Percentiles rank a stretch among this genome's conserved stretches.
Evolutionary conservation across 371 early-diverging fungal species (phyloP).

Genomic region (Apophysomyces variabilis): DNA sequence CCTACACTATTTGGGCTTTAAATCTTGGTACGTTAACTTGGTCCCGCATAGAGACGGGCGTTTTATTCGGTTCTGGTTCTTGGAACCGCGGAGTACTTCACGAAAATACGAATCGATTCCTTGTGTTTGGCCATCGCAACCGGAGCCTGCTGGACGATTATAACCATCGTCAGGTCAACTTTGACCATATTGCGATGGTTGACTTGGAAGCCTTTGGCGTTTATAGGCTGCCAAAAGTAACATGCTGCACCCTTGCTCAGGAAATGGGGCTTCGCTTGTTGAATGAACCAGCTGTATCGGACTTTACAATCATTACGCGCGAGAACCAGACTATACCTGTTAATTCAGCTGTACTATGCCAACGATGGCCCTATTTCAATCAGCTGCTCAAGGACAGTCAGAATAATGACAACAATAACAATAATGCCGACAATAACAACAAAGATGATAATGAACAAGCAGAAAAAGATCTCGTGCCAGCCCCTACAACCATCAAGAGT

Average conservation of each 20-base stretch:
- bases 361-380: slow-evolving; percentile 72
- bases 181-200: slow-evolving; percentile 66
- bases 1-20: slow-evolving; percentile 74
- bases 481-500: slow-evolving; percentile 16
- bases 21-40: slow-evolving; percentile 64
- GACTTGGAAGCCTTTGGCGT: slow-evolving; percentile 74
- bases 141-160: slow-evolving; percentile 77
- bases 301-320: slow-evolving; percentile 59
- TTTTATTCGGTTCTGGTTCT: slow-evolving; percentile 66
- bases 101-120: slow-evolving; percentile 62
- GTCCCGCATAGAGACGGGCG: slow-evolving; percentile 71
- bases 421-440: background rate
- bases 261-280: slow-evolving; percentile 67
- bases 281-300: slow-evolving; percentile 62
- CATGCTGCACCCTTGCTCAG: slow-evolving; percentile 51
- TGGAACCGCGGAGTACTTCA: slow-evolving; percentile 79
- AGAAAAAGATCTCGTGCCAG: slow-evolving; percentile 1
- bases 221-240: slow-evolving; percentile 48
- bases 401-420: background rate
- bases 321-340: slow-evolving; percentile 64
- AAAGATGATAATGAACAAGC: background rate
- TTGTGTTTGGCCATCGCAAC: slow-evolving; percentile 76
- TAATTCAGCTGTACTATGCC: slow-evolving; percentile 69
- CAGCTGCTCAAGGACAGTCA: slow-evolving; percentile 49
- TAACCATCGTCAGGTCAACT: slow-evolving; percentile 74